phyloP scores from a whole-genome alignment of 164 flowering plant genomes.

The Protea cynaroides region DNA sequence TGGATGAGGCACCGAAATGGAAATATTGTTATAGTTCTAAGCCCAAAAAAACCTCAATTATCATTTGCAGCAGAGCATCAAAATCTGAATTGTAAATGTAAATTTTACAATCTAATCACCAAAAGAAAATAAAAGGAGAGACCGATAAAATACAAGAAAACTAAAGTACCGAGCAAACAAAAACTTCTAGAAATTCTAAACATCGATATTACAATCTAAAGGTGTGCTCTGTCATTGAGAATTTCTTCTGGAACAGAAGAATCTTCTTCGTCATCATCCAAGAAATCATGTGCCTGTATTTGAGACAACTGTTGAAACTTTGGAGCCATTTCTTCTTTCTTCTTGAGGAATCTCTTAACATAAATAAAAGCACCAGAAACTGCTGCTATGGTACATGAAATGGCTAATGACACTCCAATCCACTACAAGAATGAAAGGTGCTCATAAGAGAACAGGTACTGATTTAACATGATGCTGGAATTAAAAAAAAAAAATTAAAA shows the following conservation, averaged over 20 bases:
- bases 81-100: too few species aligned
- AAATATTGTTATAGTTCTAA: too few species aligned
- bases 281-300: slow-evolving; percentile 11
- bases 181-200: background rate
- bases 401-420: slow-evolving; percentile 6
- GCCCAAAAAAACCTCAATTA: too few species aligned
- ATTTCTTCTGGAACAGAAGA: slow-evolving; percentile 1
- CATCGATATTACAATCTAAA: slow-evolving; percentile 2
- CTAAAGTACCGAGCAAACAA: background rate
- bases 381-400: slow-evolving; percentile 14
- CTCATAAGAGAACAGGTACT: too few species aligned
- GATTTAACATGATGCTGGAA: too few species aligned
- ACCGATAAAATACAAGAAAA: background rate
- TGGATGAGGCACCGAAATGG: too few species aligned
- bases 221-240: slow-evolving; percentile 11
- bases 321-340: background rate
- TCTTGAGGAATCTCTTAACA: slow-evolving; percentile 3
- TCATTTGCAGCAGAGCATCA: too few species aligned
- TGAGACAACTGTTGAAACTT: slow-evolving; percentile 24
- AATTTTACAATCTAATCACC: too few species aligned
- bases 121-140: too few species aligned
- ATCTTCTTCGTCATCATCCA: slow-evolving; percentile 22
- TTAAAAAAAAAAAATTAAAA: background rate
- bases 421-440: slow-evolving; percentile 1
- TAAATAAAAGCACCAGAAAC: slow-evolving; percentile 11